Base-by-base conservation (phyloP, 192 early-diverging fungal genomes). In the Dissophora ornata region DNA sequence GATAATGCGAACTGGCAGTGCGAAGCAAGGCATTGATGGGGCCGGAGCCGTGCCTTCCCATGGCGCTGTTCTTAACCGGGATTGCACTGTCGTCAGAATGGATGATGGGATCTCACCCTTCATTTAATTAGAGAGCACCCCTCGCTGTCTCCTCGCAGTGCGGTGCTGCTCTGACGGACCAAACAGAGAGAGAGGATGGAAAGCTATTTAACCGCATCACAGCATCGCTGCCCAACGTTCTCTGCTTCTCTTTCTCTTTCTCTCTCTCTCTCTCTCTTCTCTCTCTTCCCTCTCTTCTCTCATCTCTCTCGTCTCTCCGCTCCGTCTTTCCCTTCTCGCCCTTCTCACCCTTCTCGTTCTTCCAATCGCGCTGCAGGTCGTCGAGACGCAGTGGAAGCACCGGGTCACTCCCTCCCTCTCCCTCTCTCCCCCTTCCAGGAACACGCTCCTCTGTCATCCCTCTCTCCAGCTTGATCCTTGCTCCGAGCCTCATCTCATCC, bases 161-260 rank as follows among this genome's bases (percentile, higher is more conserved):
- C n/a, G n/a, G n/a, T n/a, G n/a, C n/a, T n/a, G 13, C 36, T 13
- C 13, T 38, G 36, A 38, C 36, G 13, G 36, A 38, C 36, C 36
- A 38, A 6, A 38, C 36, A 6, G 36, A 38, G 36, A 6, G 6
- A 9, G 36, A 38, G 36, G 36, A 38, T n/a, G n/a, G n/a, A n/a
- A n/a, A n/a, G n/a, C n/a, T 38, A 38, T 38, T 6, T 38, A 38
- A 9, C 7, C 13, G 36, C 13, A 38, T 13, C 7, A 13, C 13
- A 38, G 36, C 13, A 9, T 6, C 6, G 10, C 22, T 24, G 9
- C 19, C 29, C 52, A 21, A 16, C 3, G 0, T 32, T 18, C 28
- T 30, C 55, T 19, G 16, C 50, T 45, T 57, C 55, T 50, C 22
- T 36, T 44, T 57, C 44, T 60, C 52, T 29, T 42, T 36, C 21